Evolutionary conservation across 345 rosid species (phyloP).

Genomic region (Triadica sebifera): DNA sequence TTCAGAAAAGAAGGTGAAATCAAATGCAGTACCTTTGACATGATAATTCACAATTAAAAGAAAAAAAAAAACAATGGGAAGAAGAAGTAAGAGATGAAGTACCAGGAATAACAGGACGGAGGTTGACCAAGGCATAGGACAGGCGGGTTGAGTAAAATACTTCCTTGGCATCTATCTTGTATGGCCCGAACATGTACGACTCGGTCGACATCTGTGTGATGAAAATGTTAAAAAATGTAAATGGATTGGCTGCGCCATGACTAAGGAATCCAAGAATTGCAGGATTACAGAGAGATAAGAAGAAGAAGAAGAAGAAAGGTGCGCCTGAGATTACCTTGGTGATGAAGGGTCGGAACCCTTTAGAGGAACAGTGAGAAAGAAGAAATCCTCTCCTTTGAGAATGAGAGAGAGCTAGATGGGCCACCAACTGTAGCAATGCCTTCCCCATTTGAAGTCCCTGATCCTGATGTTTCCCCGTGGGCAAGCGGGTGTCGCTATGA

Average conservation of each 20-base stretch:
- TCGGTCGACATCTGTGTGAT: constrained; percentile 40
- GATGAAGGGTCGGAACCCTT: not conserved
- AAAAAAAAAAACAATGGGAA: not conserved
- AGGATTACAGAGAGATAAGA: not conserved
- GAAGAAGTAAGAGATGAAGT: not conserved
- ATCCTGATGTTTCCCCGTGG: too few relatives aligned
- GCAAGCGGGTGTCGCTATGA: too few relatives aligned
- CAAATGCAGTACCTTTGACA: not conserved
- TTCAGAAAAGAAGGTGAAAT: not conserved
- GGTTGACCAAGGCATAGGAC: constrained; percentile 86
- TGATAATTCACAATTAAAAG: not conserved
- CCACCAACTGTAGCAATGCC: not conserved
- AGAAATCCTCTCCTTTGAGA: not conserved
- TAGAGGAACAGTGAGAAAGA: not conserved
- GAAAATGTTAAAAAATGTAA: not conserved
- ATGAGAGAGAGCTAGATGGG: not conserved
- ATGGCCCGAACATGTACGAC: constrained; percentile 56
- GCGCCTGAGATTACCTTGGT: not conserved
- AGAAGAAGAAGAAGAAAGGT: not conserved
- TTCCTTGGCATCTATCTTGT: constrained; percentile 64
- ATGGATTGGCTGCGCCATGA: not conserved
- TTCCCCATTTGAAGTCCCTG: not conserved
- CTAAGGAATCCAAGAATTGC: not conserved
- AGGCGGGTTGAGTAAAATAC: constrained; percentile 68
- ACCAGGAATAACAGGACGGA: constrained; percentile 90